Conservation (phyloP, 2,329 filamentous ascomycete genomes). For the Neonectria hederae region DNA sequence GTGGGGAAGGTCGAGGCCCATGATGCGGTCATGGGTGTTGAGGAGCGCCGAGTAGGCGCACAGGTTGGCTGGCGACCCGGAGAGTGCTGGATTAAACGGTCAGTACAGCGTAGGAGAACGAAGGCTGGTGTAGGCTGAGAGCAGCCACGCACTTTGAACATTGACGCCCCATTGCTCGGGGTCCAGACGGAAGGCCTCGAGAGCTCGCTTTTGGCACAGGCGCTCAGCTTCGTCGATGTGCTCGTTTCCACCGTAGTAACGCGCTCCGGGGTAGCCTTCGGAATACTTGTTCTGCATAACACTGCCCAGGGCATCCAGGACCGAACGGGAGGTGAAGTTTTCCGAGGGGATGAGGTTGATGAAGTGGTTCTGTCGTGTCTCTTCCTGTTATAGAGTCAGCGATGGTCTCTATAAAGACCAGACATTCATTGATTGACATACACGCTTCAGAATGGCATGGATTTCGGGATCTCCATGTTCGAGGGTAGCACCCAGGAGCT, state of each 20-base stretch:
- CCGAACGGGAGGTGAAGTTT: constrained; percentile 90
- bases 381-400: constrained; percentile 69
- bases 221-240: constrained; percentile 90
- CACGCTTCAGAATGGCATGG: constrained; percentile 87
- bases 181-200: constrained; percentile 84
- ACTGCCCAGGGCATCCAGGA: constrained; percentile 86
- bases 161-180: constrained; percentile 93
- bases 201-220: constrained; percentile 84
- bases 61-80: constrained; percentile 75
- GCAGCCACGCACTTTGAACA: constrained; percentile 74
- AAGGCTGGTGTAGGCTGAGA: neutral
- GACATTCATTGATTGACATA: constrained; percentile 49
- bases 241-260: constrained; percentile 96
- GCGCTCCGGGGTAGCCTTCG: constrained; percentile 91
- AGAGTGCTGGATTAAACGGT: constrained; percentile 67
- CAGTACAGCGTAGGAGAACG: neutral
- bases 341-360: constrained; percentile 95
- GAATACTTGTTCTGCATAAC: constrained; percentile 99
- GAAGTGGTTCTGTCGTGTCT: constrained; percentile 92
- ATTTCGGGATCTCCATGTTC: constrained; percentile 84
- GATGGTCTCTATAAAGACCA: neutral
- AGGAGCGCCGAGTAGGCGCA: constrained; percentile 95
- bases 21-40: constrained; percentile 89
- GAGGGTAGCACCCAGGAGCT: constrained; percentile 81
- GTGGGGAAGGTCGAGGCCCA: constrained; percentile 95